Evolutionary conservation across 1,284 basidiomycete species (phyloP).

Genomic region (Moniliophthora roreri): DNA sequence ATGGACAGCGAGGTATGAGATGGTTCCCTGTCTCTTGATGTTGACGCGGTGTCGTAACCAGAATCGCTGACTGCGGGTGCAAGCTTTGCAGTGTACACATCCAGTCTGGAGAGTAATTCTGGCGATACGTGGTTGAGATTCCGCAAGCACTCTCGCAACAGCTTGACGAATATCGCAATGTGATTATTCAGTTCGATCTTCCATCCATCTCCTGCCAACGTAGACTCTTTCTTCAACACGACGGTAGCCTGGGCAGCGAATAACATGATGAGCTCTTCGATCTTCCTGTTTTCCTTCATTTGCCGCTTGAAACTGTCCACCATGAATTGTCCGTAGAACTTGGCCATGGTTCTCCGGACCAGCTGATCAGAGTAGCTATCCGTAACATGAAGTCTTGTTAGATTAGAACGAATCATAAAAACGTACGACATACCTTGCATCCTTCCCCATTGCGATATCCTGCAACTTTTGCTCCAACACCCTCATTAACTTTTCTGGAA

Average conservation of each 20-base stretch:
- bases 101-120: conserved; percentile 80
- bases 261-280: conserved; percentile 95
- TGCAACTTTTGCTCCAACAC: conserved; percentile 85
- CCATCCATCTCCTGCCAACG: conserved; percentile 82
- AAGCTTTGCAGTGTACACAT: conserved; percentile 82
- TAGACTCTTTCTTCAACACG: conserved; percentile 81
- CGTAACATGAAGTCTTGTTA: not conserved
- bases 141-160: conserved; percentile 80
- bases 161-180: conserved; percentile 83
- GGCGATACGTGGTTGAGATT: conserved; percentile 75
- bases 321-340: conserved; percentile 88
- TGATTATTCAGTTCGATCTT: conserved; percentile 91
- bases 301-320: conserved; percentile 83
- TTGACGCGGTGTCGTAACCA: conserved; percentile 65
- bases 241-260: conserved; percentile 90
- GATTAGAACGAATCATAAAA: not conserved
- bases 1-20: conserved; percentile 35
- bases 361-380: conserved; percentile 84
- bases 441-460: conserved; percentile 89
- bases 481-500: conserved; percentile 90
- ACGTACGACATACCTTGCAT: conserved; percentile 65
- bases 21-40: conserved; percentile 56
- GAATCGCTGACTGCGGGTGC: conserved; percentile 64
- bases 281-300: conserved; percentile 94
- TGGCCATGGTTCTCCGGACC: conserved; percentile 84